A percentile compares a stretch with the other conserved stretches of the same genome.
Conservation (phyloP, 768 basidiomycete genomes). For the Russula sp. region DNA sequence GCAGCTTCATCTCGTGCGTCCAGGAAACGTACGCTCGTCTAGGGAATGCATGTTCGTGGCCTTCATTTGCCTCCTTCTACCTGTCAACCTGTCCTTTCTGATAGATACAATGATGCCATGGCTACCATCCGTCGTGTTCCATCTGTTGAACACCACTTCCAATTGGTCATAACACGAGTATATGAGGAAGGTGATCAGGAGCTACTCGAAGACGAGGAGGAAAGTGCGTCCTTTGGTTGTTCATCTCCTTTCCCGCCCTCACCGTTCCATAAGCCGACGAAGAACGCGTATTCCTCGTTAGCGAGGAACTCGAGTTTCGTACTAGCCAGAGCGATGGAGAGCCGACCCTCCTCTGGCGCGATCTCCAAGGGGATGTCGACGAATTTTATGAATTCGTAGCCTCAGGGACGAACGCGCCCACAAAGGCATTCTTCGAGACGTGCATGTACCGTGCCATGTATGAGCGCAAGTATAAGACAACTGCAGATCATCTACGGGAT, state of each 20-base stretch:
- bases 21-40: conserved; percentile 84
- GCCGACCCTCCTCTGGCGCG: conserved; percentile 84
- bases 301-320: conserved; percentile 84
- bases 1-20: conserved; percentile 84
- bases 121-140: conserved; percentile 85
- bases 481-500: conserved; percentile 62
- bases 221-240: conserved; percentile 43
- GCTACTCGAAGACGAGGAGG: conserved; percentile 87
- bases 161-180: conserved; percentile 92
- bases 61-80: neutral
- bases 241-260: conserved; percentile 4
- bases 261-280: conserved; percentile 62
- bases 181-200: conserved; percentile 97
- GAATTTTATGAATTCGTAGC: conserved; percentile 91
- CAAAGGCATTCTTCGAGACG: conserved; percentile 83
- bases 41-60: conserved; percentile 91
- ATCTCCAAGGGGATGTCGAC: conserved; percentile 84
- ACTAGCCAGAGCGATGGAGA: conserved; percentile 66
- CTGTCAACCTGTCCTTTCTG: neutral
- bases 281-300: conserved; percentile 87
- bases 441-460: conserved; percentile 96
- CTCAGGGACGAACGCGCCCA: conserved; percentile 65
- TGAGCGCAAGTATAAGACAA: conserved; percentile 78
- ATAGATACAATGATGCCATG: conserved; percentile 92
- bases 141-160: conserved; percentile 69